These are phyloP conservation scores for Kodamaea sp. DNA, from an alignment of 1,139 yeast genomes.

Conservation along the genomic window DNA sequence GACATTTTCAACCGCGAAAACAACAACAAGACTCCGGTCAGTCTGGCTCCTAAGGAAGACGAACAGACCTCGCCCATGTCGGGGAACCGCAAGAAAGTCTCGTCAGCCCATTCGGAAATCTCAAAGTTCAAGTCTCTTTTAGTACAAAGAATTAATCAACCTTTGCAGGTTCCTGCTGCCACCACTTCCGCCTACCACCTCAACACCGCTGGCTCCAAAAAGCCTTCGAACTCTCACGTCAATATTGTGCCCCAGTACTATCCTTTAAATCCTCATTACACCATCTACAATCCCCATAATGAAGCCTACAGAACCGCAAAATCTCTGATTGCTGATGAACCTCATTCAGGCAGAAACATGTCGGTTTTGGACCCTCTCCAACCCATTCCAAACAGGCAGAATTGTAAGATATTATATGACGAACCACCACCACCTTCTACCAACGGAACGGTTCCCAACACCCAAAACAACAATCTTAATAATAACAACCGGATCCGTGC, in stretches of 20 bases:
- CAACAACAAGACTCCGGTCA: conserved; percentile 16
- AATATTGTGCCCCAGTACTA: conserved; percentile 35
- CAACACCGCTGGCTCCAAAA: conserved; percentile 14
- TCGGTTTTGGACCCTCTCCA: conserved; percentile 40
- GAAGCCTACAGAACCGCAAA: conserved; percentile 8
- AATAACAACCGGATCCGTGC: conserved; percentile 8
- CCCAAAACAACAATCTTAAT: background rate
- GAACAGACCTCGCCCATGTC: conserved; percentile 20
- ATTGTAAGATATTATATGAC: conserved; percentile 7
- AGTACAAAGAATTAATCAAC: conserved; percentile 11
- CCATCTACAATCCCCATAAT: conserved; percentile 22
- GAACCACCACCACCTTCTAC: conserved; percentile 1
- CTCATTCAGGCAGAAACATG: conserved; percentile 13
- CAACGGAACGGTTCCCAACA: background rate
- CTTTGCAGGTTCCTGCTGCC: conserved; percentile 1
- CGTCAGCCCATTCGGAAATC: conserved; percentile 11
- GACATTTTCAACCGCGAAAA: conserved; percentile 10
- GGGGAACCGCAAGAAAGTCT: conserved; percentile 5
- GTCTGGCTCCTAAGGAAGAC: conserved; percentile 9
- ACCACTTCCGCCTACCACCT: conserved; percentile 16
- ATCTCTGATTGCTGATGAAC: conserved; percentile 10
- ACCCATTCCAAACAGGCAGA: conserved; percentile 24
- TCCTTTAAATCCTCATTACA: conserved; percentile 40
- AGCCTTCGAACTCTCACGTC: conserved; percentile 21
- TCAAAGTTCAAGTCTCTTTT: conserved; percentile 13